Evolutionary conservation across 345 rosid genomes (phyloP), one percentile per base, ranked within the genome.

Genomic region (Gossypium australe): DNA sequence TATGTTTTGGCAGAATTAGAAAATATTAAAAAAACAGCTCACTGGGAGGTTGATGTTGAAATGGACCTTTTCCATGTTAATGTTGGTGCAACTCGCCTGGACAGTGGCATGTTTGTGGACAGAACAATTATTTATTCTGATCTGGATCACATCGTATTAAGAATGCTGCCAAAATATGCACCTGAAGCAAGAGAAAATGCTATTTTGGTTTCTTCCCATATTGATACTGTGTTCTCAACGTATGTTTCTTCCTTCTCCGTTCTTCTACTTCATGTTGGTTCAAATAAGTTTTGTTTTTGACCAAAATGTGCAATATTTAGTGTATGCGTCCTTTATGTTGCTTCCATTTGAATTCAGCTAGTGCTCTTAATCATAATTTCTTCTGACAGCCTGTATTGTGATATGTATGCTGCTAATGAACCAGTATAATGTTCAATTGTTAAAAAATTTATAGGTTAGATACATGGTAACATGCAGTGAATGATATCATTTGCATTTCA

Each of bases 161-260:
- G 96, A 84, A 81, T 95, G 64, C 71, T 82, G 81, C 98, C 99
- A 18, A 95, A 93, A 78, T 89, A 82, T 88, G 86, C 74, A 77
- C 82, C 88, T 67, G 92, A 88, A 72, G 95, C 94, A 66, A 86
- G 70, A 69, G 96, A 95, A 68, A 87, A 84, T 78, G 86, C 98
- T 51, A 89, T 95, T 80, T 87, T 95, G 47, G 88, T 91, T 79
- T 93, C 98, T 62, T 93, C 99, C 76, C 99, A 95, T 81, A 86
- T 93, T 77, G 99, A 95, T 80, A 90, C 97, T 2, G 98, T 93
- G 76, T 90, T 90, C 78, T 89, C 97, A 62, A 74, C 92, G 98
- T 93, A 88, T 71, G 92, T 82, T 73, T 80, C 79, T 78, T 80
- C 71, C 17, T 73, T 78, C 61, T 43, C 51, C 11, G 41, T 60